Evolutionary conservation across 2,329 filamentous ascomycete genomes (phyloP).

Genomic region (Didymella exigua): DNA sequence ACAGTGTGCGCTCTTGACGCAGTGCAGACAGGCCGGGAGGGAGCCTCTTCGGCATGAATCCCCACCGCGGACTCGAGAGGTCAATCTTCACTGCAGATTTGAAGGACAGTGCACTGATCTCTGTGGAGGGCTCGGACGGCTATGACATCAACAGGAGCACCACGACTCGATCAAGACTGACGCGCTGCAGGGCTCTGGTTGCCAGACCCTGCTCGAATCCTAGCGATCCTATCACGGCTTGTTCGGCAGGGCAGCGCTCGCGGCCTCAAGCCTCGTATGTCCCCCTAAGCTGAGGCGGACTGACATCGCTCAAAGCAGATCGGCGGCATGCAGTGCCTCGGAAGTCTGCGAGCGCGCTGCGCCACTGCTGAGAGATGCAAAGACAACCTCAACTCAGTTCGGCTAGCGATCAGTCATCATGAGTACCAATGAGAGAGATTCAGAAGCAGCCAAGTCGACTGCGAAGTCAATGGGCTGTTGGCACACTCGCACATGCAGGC

Average conservation of each 20-base stretch:
- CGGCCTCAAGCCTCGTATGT: slow-evolving; percentile 20
- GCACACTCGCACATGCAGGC: slow-evolving; percentile 6
- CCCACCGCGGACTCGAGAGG: slow-evolving; percentile 16
- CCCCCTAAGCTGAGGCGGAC: slow-evolving; percentile 13
- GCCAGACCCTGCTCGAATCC: slow-evolving; percentile 22
- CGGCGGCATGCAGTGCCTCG: slow-evolving; percentile 5
- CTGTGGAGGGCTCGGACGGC: slow-evolving; percentile 23
- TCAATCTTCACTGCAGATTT: slow-evolving; percentile 21
- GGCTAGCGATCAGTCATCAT: background rate
- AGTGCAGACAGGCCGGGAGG: slow-evolving; percentile 1
- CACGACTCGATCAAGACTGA: slow-evolving; percentile 25
- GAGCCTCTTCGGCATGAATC: slow-evolving; percentile 17
- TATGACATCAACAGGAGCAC: slow-evolving; percentile 37
- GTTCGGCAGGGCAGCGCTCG: slow-evolving; percentile 30
- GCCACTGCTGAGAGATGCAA: slow-evolving; percentile 8
- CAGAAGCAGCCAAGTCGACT: slow-evolving; percentile 5
- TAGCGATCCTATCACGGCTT: slow-evolving; percentile 35
- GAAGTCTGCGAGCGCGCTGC: slow-evolving; percentile 9
- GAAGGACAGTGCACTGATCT: slow-evolving; percentile 4
- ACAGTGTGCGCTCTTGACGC: slow-evolving; percentile 12
- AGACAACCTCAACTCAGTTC: background rate
- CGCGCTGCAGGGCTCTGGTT: slow-evolving; percentile 25
- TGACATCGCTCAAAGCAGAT: background rate
- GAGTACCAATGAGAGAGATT: background rate
- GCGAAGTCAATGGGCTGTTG: background rate